A percentile compares a stretch with the other conserved stretches of the same genome.
phyloP scores from a whole-genome alignment of 306 rosid genomes.

The Dryas alaskensis region DNA sequence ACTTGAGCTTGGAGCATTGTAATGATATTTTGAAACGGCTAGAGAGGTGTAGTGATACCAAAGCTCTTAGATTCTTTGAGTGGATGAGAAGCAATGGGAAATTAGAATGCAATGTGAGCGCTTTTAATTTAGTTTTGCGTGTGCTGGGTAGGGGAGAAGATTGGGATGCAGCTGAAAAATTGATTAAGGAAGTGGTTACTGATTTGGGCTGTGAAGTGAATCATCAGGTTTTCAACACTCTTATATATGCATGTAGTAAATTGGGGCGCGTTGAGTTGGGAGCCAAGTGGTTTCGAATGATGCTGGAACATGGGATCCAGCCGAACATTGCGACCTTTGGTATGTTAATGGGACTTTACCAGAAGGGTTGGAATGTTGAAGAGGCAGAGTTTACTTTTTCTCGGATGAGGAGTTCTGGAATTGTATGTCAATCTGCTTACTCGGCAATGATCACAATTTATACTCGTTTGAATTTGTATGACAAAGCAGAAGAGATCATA shows the following conservation, averaged over 20 bases:
- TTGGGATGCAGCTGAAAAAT: slow-evolving; percentile 63
- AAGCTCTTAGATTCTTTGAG: slow-evolving; percentile 55
- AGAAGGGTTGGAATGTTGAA: slow-evolving; percentile 58
- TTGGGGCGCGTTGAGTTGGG: slow-evolving; percentile 39
- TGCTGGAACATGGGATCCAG: slow-evolving; percentile 51
- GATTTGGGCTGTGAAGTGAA: slow-evolving; percentile 43
- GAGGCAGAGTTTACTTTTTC: slow-evolving; percentile 71
- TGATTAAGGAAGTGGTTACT: slow-evolving; percentile 45
- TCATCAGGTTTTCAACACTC: slow-evolving; percentile 60
- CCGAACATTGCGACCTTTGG: slow-evolving; percentile 78
- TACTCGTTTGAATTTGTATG: slow-evolving; percentile 53
- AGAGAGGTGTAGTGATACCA: slow-evolving; percentile 42
- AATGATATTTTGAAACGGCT: slow-evolving; percentile 61
- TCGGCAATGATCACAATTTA: slow-evolving; percentile 76
- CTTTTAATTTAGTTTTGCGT: slow-evolving; percentile 51
- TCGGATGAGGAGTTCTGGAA: slow-evolving; percentile 52
- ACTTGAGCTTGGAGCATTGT: slow-evolving; percentile 55
- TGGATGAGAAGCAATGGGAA: slow-evolving; percentile 71
- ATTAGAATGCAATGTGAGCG: slow-evolving; percentile 44
- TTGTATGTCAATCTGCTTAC: slow-evolving; percentile 68
- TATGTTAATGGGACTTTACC: slow-evolving; percentile 76
- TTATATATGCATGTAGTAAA: slow-evolving; percentile 62
- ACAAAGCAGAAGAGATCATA: slow-evolving; percentile 64
- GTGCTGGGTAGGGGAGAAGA: slow-evolving; percentile 50
- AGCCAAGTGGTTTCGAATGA: slow-evolving; percentile 65